A percentile compares a stretch with the other conserved stretches of the same genome.
Conservation (phyloP, 805 yeast species). For the Zygosaccharomyces gambellarensis region DNA sequence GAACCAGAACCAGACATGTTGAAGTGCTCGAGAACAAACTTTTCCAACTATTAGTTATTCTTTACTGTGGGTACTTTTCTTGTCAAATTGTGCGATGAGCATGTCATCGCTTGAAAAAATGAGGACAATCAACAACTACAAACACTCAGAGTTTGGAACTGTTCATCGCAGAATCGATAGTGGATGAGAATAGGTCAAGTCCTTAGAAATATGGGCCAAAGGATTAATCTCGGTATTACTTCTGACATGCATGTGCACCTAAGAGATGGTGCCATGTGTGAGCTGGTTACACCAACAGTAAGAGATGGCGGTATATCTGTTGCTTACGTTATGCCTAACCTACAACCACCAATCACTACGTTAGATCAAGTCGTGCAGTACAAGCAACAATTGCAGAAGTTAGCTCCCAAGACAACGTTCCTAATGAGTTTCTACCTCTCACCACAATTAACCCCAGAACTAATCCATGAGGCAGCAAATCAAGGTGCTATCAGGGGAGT, state of each 20-base stretch:
- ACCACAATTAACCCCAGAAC: constrained; percentile 76
- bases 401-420: constrained; percentile 81
- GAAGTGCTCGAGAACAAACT: not conserved
- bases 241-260: constrained; percentile 96
- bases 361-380: constrained; percentile 67
- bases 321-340: constrained; percentile 94
- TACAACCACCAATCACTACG: constrained; percentile 86
- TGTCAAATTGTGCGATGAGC: not conserved
- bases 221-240: constrained; percentile 53
- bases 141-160: not conserved
- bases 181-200: not conserved
- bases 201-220: constrained; percentile 8
- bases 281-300: constrained; percentile 83
- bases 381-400: constrained; percentile 52
- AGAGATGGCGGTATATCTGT: constrained; percentile 86
- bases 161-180: not conserved
- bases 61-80: not conserved
- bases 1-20: constrained; percentile 1
- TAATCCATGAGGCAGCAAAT: constrained; percentile 72
- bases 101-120: constrained; percentile 3
- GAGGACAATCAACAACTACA: not conserved
- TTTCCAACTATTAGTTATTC: not conserved
- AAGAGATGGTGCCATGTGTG: constrained; percentile 92
- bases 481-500: constrained; percentile 73
- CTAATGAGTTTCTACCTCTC: constrained; percentile 86